These are phyloP conservation scores for Aspergillus tanneri DNA, from an alignment of 2,329 filamentous ascomycete species.

Conservation along the genomic window DNA sequence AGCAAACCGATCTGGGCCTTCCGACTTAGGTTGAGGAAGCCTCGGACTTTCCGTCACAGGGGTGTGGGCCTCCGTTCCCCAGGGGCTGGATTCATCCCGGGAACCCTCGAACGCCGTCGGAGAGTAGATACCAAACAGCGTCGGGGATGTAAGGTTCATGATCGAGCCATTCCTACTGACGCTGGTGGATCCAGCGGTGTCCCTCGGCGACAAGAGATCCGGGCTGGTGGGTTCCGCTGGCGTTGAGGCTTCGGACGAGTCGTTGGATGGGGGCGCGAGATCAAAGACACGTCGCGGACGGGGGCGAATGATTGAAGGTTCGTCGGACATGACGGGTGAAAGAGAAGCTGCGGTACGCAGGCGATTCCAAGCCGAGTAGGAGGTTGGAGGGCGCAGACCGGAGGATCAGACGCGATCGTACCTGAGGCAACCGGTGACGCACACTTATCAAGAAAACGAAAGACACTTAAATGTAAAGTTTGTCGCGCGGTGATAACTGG, in stretches of 20 bases:
- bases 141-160: constrained; percentile 83
- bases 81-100: constrained; percentile 67
- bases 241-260: constrained; percentile 43
- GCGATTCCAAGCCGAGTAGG: neutral
- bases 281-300: constrained; percentile 71
- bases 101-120: constrained; percentile 58
- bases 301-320: constrained; percentile 63
- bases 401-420: neutral
- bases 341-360: neutral
- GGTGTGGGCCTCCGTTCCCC: constrained; percentile 74
- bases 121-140: constrained; percentile 87
- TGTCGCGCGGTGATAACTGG: too few species aligned
- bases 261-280: constrained; percentile 50
- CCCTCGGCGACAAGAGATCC: constrained; percentile 37
- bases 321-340: constrained; percentile 32
- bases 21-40: constrained; percentile 44
- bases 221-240: constrained; percentile 38
- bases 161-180: constrained; percentile 73
- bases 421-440: too few species aligned
- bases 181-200: constrained; percentile 38
- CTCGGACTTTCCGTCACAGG: constrained; percentile 51
- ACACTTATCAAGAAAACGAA: too few species aligned
- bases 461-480: too few species aligned
- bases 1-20: constrained; percentile 25
- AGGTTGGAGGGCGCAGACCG: neutral